A percentile compares a stretch with the other conserved stretches of the same genome.
Evolutionary conservation across 306 rosid genomes (phyloP).

Genomic region (Nissolia schottii): DNA sequence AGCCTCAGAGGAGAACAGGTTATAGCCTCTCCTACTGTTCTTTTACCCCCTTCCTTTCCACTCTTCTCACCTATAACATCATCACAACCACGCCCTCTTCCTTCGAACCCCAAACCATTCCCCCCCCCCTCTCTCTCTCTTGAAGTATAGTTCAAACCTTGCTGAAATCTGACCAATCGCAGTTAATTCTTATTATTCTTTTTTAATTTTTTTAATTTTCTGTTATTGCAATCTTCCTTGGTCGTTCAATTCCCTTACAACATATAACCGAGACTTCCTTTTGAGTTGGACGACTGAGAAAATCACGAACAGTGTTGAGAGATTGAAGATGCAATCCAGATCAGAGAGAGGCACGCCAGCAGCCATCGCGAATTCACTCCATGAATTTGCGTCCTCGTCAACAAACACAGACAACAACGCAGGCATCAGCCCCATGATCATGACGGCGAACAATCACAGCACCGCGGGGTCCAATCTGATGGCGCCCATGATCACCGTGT

Average conservation of each 20-base stretch:
- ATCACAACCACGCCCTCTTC: constrained; percentile 5
- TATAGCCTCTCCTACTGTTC: constrained; percentile 26
- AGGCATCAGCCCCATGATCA: neutral
- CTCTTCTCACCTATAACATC: constrained; percentile 1
- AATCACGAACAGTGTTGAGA: neutral
- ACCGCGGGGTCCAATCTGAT: neutral
- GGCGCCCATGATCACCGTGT: neutral
- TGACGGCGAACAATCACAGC: neutral
- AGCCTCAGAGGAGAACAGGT: constrained; percentile 5
- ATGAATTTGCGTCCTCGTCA: constrained; percentile 42
- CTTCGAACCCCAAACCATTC: neutral
- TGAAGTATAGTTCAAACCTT: constrained; percentile 4
- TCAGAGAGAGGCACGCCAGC: neutral
- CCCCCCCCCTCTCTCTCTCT: neutral
- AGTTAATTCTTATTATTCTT: neutral
- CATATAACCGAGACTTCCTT: no score
- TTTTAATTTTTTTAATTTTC: neutral
- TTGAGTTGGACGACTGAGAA: neutral
- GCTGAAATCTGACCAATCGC: neutral
- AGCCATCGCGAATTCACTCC: constrained; percentile 50
- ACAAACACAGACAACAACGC: constrained; percentile 10
- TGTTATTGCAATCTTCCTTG: neutral
- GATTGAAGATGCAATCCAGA: constrained; percentile 17
- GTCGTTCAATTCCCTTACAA: no score
- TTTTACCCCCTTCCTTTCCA: constrained; percentile 21